Evolutionary conservation across 805 yeast species (phyloP).

Genomic region (Yarrowia hollandica): DNA sequence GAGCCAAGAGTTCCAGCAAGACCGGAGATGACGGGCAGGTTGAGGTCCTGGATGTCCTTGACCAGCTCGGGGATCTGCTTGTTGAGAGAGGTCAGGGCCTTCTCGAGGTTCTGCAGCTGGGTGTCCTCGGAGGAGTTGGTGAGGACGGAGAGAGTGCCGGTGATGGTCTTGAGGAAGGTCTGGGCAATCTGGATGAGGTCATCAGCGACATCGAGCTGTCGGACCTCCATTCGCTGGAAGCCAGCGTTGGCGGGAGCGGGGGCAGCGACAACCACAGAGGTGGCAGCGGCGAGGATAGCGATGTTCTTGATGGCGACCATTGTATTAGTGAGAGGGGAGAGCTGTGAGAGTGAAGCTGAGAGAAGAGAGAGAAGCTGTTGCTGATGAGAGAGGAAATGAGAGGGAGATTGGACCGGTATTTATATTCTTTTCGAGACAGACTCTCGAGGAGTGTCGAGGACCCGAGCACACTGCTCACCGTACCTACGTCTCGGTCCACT

Average conservation of each 20-base stretch:
- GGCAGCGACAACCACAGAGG: conserved; percentile 13
- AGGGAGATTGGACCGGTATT: neutral
- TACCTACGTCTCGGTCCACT: neutral
- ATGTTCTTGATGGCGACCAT: conserved; percentile 27
- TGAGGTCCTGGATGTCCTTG: conserved; percentile 18
- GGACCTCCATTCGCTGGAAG: conserved; percentile 27
- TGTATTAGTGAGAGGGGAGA: no score
- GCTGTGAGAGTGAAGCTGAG: neutral
- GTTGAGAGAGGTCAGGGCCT: neutral
- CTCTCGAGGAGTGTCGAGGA: no score
- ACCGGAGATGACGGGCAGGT: conserved; percentile 15
- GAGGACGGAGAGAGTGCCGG: conserved; percentile 18
- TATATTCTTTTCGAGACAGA: conserved; percentile 1
- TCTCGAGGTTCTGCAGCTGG: conserved; percentile 21
- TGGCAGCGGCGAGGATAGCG: conserved; percentile 15
- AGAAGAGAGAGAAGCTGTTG: neutral
- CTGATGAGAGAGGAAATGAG: neutral
- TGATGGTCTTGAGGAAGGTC: conserved; percentile 14
- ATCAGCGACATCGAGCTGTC: conserved; percentile 12
- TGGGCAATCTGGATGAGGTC: conserved; percentile 17
- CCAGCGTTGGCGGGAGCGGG: conserved; percentile 3
- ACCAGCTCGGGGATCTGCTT: conserved; percentile 5
- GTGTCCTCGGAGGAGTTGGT: conserved; percentile 17
- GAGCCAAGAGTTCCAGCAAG: conserved; percentile 4
- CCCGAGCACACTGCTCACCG: no score